Conservation (phyloP, 139 green algal genomes). For the Coelastrella sp. region DNA sequence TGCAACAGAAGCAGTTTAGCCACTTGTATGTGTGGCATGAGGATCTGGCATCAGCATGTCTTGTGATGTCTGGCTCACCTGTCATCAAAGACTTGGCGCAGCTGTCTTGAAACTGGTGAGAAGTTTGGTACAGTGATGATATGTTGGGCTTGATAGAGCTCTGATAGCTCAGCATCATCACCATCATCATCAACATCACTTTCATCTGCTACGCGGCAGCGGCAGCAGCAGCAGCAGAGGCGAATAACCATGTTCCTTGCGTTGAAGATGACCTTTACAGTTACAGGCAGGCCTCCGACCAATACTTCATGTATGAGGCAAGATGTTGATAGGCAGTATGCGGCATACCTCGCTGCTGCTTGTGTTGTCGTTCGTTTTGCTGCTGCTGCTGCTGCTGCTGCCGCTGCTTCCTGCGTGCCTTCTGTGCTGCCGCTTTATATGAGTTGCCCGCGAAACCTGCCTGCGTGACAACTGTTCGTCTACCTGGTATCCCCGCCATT, state of each 20-base stretch:
- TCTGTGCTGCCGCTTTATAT: background rate
- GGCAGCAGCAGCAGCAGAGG: background rate
- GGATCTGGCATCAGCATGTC: too few species aligned
- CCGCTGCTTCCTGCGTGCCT: slow-evolving; percentile 12
- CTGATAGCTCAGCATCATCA: slow-evolving; percentile 23
- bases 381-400: slow-evolving; percentile 8
- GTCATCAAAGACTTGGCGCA: slow-evolving; percentile 36
- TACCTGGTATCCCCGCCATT: too few species aligned
- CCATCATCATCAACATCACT: background rate
- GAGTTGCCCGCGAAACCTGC: background rate
- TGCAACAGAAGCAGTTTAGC: too few species aligned
- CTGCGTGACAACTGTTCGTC: background rate
- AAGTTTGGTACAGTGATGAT: slow-evolving; percentile 40
- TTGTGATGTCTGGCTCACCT: background rate
- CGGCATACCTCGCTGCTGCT: too few species aligned
- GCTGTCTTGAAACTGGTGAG: slow-evolving; percentile 4
- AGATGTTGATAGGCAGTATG: too few species aligned
- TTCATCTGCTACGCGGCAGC: background rate
- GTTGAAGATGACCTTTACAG: too few species aligned
- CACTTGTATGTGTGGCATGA: too few species aligned
- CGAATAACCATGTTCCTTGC: too few species aligned
- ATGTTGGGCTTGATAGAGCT: slow-evolving; percentile 16
- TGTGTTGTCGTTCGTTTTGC: slow-evolving; percentile 13
- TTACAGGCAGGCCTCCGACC: too few species aligned
- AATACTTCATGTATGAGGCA: too few species aligned